phyloP scores from a whole-genome alignment of 108 stramenopile genomes.

The Nitzschia palea region DNA sequence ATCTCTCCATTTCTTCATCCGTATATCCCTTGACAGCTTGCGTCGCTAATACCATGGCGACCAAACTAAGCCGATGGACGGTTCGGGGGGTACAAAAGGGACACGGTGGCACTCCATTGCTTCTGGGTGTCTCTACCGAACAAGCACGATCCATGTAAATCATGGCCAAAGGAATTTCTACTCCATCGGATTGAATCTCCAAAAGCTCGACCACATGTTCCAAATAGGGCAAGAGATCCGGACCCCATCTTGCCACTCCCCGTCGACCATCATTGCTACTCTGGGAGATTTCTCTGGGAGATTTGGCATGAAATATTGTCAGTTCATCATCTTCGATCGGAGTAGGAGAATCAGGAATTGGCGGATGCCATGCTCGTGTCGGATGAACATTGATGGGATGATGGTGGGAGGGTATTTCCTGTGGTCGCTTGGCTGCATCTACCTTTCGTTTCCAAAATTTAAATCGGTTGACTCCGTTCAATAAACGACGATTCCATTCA shows the following conservation, averaged over 20 bases:
- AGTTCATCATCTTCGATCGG: slow-evolving; percentile 20
- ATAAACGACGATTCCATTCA: slow-evolving; percentile 40
- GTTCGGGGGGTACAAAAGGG: slow-evolving; percentile 47
- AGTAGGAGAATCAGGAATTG: slow-evolving; percentile 5
- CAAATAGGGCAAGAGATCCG: slow-evolving; percentile 40
- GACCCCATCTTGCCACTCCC: slow-evolving; percentile 40
- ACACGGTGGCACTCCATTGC: slow-evolving; percentile 27
- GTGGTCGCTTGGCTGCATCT: neutral
- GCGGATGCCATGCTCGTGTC: slow-evolving; percentile 23
- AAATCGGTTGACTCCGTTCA: slow-evolving; percentile 9
- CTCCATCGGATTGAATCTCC: slow-evolving; percentile 9
- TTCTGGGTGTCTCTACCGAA: slow-evolving; percentile 45
- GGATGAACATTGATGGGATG: slow-evolving; percentile 32
- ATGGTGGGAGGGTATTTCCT: neutral
- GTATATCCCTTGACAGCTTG: slow-evolving; percentile 17
- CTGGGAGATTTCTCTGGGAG: neutral
- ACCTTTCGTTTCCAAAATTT: slow-evolving; percentile 2
- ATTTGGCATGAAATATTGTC: slow-evolving; percentile 48
- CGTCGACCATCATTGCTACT: neutral
- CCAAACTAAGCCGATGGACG: slow-evolving; percentile 41
- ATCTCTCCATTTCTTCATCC: neutral
- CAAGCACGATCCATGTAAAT: slow-evolving; percentile 56
- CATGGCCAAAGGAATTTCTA: slow-evolving; percentile 39
- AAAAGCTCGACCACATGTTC: slow-evolving; percentile 22
- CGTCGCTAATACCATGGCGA: slow-evolving; percentile 26